Evolutionary conservation across 495 filamentous ascomycete species (phyloP).

Genomic region (Aspergillus saccharolyticus): DNA sequence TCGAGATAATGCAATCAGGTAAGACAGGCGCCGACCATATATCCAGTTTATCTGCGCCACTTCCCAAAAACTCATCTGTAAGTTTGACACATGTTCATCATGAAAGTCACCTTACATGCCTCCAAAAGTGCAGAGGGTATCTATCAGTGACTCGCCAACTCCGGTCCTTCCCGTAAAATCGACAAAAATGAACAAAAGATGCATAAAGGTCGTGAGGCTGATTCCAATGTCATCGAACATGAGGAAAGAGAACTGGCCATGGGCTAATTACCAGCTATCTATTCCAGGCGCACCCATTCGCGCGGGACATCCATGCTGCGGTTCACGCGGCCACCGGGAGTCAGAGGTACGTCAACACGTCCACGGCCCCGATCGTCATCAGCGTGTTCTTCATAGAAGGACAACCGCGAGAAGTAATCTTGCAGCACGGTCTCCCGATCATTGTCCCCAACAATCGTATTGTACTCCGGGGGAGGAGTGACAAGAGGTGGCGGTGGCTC

Average conservation of each 20-base stretch:
- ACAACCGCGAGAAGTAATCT: constrained; percentile 79
- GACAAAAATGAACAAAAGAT: constrained; percentile 7
- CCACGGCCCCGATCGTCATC: constrained; percentile 49
- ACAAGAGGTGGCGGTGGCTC: constrained; percentile 77
- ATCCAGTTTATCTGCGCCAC: constrained; percentile 4
- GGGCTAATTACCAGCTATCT: constrained; percentile 27
- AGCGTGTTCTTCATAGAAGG: constrained; percentile 52
- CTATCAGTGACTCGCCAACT: constrained; percentile 13
- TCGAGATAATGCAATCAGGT: not conserved
- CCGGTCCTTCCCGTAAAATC: not conserved
- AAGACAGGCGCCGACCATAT: not conserved
- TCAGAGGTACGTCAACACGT: constrained; percentile 62
- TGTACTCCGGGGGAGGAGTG: constrained; percentile 87
- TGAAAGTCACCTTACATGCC: not conserved
- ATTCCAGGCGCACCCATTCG: constrained; percentile 49
- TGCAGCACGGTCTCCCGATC: constrained; percentile 70
- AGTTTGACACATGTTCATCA: not conserved
- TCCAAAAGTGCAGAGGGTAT: not conserved
- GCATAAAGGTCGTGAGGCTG: constrained; percentile 30
- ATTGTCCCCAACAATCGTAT: constrained; percentile 73
- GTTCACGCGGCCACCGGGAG: constrained; percentile 62
- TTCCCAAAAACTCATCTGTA: constrained; percentile 3
- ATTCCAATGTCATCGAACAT: not conserved
- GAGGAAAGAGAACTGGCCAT: not conserved
- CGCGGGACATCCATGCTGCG: constrained; percentile 63